Evolutionary conservation across 306 rosid species (phyloP).

Genomic region (Hippophae rhamnoides): DNA sequence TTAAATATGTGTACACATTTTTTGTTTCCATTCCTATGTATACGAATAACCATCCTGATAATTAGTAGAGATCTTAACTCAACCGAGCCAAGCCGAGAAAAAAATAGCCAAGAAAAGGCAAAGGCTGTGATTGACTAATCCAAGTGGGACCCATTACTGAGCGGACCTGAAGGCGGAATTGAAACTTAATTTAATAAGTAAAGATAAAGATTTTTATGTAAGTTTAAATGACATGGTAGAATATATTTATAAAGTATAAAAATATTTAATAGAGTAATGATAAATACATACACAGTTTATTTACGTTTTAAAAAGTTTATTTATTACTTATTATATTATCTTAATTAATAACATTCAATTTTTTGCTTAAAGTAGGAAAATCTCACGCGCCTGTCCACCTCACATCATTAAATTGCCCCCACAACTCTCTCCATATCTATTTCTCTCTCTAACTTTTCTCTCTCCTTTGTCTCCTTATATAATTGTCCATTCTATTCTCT

Average conservation of each 20-base stretch:
- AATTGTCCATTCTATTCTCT: constrained; percentile 25
- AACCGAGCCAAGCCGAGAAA: constrained; percentile 26
- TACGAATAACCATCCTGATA: too few relatives aligned
- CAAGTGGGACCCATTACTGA: constrained; percentile 35
- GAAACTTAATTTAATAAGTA: constrained; percentile 25
- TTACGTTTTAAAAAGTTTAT: too few relatives aligned
- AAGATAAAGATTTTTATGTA: not conserved
- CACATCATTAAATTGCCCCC: constrained; percentile 37
- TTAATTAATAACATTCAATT: too few relatives aligned
- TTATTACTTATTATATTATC: too few relatives aligned
- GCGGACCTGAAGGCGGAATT: constrained; percentile 54
- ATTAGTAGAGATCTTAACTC: too few relatives aligned
- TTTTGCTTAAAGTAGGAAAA: constrained; percentile 33
- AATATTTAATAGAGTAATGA: too few relatives aligned
- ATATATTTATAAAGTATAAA: too few relatives aligned
- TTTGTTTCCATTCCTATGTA: too few relatives aligned
- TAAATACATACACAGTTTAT: too few relatives aligned
- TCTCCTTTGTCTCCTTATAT: constrained; percentile 60
- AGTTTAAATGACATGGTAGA: constrained; percentile 7
- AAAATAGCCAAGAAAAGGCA: not conserved
- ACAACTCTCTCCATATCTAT: constrained; percentile 20
- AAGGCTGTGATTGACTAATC: constrained; percentile 47
- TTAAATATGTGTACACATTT: too few relatives aligned
- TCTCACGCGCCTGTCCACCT: constrained; percentile 67
- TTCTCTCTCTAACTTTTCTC: constrained; percentile 62